A percentile compares a stretch with the other conserved stretches of the same genome.
Conservation (phyloP, 2,329 filamentous ascomycete species). For the Trichoderma pleuroti region DNA sequence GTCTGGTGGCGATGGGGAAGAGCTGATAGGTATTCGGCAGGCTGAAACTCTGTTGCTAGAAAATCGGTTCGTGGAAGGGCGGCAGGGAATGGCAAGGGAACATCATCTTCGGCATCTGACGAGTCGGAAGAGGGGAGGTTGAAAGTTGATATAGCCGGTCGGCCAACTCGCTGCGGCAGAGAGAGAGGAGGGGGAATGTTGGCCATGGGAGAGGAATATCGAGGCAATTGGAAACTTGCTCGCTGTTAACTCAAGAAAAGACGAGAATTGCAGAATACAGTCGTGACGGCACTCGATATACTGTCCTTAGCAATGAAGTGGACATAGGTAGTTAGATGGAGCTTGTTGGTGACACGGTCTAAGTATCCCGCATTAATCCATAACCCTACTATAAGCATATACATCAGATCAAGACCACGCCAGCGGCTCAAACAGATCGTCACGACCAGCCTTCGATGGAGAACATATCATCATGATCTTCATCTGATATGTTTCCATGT, state of each 20-base stretch:
- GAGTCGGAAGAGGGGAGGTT: slow-evolving; percentile 42
- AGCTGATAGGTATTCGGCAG: slow-evolving; percentile 74
- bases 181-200: slow-evolving; percentile 29
- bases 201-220: slow-evolving; percentile 22
- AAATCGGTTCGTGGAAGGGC: slow-evolving; percentile 83
- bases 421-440: background rate
- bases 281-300: background rate
- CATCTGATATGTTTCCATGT: background rate
- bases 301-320: background rate
- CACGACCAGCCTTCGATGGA: background rate
- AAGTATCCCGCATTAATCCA: slow-evolving; percentile 19
- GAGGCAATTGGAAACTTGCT: background rate
- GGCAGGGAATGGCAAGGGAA: slow-evolving; percentile 80
- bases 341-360: background rate
- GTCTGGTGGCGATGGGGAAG: slow-evolving; percentile 88
- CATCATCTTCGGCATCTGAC: slow-evolving; percentile 52
- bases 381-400: slow-evolving; percentile 25
- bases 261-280: background rate
- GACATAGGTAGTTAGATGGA: background rate
- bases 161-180: slow-evolving; percentile 25
- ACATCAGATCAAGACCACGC: background rate
- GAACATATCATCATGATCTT: background rate
- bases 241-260: background rate
- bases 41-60: slow-evolving; percentile 70
- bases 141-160: slow-evolving; percentile 35